Base-by-base conservation (phyloP, 2,329 filamentous ascomycete genomes). In the Cytospora schulzeri region DNA sequence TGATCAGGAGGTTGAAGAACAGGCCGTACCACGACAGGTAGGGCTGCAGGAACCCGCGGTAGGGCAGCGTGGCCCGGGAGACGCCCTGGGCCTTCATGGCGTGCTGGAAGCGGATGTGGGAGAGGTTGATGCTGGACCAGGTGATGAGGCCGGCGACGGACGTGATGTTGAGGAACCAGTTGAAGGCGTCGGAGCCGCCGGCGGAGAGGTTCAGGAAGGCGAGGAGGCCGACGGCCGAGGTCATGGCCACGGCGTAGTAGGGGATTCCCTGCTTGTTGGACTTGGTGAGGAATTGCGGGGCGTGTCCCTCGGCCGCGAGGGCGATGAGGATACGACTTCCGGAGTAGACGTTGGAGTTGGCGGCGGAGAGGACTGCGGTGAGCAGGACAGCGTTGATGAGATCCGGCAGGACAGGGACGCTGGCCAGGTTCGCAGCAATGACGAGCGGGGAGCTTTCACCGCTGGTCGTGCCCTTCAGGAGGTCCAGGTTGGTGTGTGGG, bases 351-450 rank as follows among this genome's bases (percentile, higher is more conserved):
- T 91, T 91, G 17, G 89, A 90, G 77, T 91, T 92, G 66, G 89
- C 91, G 7, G 91, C 91, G 0, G 90, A 91, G 69, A 92, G 86
- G 9, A 93, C 91, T 3, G 90, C 91, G 0, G 90, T 91, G 26
- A 94, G 80, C 12, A 94, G 85, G 9, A 92, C 87, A 19, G 87
- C 90, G 75, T 94, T 94, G 80, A 94, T 88, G 72, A 93, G 88
- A 70, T 85, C 79, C 7, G 87, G 84, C 4, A 92, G 83, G 4
- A 85, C 83, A 9, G 79, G 77, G 64, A 91, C 86, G 50, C 88
- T 88, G 33, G 88, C 89, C 22, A 85, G 80, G 38, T 81, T 79
- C 45, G 82, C 83, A 33, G 84, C 83, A 64, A 88, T 83, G 71
- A 88, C 86, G 60, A 90, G 81, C 6, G 88, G 88, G 3, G 88